phyloP scores from a whole-genome alignment of 441 rosid genomes.

The Metrosideros polymorpha region DNA sequence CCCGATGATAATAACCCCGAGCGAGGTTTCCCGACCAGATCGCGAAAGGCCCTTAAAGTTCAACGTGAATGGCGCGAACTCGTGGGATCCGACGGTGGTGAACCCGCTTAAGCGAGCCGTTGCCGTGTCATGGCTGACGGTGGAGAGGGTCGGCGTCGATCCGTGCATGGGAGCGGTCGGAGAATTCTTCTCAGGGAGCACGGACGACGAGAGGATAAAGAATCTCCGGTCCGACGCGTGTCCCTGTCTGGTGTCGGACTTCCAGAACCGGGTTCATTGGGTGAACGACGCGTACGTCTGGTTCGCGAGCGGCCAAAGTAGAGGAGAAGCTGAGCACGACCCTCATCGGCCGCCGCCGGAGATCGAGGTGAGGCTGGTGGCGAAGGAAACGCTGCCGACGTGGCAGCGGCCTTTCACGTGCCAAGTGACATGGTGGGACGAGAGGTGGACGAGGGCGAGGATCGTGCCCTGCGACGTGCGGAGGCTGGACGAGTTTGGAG shows the following conservation, averaged over 20 bases:
- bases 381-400: background rate
- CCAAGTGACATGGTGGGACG: constrained; percentile 5
- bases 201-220: constrained; percentile 32
- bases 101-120: background rate
- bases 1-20: background rate
- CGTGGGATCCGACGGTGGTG: constrained; percentile 6
- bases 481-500: constrained; percentile 5
- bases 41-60: background rate
- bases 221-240: constrained; percentile 44
- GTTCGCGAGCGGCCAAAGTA: background rate
- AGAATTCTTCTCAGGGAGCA: constrained; percentile 9
- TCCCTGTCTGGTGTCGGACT: constrained; percentile 62
- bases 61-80: background rate
- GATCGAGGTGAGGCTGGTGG: background rate
- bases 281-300: constrained; percentile 51
- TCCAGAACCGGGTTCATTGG: constrained; percentile 36
- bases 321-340: background rate
- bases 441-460: background rate
- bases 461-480: constrained; percentile 8
- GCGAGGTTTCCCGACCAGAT: background rate
- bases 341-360: background rate
- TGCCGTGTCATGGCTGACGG: constrained; percentile 61
- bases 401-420: background rate
- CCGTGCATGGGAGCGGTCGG: constrained; percentile 16
- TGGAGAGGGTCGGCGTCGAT: constrained; percentile 44